Base-by-base conservation (phyloP, 2,329 filamentous ascomycete species). In the Epichloe sp. region DNA sequence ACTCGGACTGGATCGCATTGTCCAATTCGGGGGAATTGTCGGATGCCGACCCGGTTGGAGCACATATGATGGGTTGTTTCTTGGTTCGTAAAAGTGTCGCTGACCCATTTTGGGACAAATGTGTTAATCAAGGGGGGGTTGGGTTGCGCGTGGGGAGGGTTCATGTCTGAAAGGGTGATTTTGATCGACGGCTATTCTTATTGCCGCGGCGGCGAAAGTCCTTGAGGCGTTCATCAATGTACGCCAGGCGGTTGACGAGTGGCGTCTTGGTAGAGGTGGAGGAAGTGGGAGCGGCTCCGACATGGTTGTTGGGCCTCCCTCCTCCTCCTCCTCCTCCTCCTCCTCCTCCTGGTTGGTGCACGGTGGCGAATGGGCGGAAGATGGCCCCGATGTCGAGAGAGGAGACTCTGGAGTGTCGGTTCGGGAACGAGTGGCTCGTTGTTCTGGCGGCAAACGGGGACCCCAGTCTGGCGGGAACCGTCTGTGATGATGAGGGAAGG, bases 351-450 rank as follows among this genome's bases (percentile, higher is more conserved):
- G 62, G 31, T 56, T 76, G 74, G 56, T 19, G 77, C 37, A 80
- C 68, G 0, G 79, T 83, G 11, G 78, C 74, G 61, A 79, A 82
- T 2, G 76, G 76, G 31, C 74, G 71, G 4, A 72, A 69, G 52
- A 73, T 63, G 49, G 69, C 63, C 19, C 69, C 67, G 47, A 72
- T 57, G 46, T 75, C 71, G 36, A 78, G 66, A 41, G 66, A 68
- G 12, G 67, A 64, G 2, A 71, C 69, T 56, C 74, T 72, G 35
- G 71, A 73, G 34, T 76, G 62, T 41, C 80, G 73, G 52, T 76
- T 78, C n/a, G 80, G 80, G 55, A 82, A 80, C 44, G 79, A 82
- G 58, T 79, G 73, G 62, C 75, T 80, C 12, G 74, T 69, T 51
- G 63, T 68, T 10, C 69, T 62, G 36, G 69, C 70, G 7, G 71